Evolutionary conservation across 2,329 filamentous ascomycete genomes (phyloP), one percentile per base, ranked within the genome.

Genomic region (Ramularia endophylla): DNA sequence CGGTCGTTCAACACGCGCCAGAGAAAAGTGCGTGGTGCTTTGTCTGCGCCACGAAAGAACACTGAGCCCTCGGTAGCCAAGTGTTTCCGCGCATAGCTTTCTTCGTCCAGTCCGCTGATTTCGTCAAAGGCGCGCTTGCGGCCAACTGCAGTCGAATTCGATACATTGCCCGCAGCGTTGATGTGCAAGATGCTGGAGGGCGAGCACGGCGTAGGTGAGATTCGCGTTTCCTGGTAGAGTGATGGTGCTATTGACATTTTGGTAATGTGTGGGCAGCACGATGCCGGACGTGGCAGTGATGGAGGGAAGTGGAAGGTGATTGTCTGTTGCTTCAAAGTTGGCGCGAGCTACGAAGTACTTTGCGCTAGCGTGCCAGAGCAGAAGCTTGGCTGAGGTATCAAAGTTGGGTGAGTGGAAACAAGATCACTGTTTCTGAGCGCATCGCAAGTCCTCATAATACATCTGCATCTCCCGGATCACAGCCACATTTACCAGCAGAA

Each of bases 1-100:
- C 81, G 80, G 56, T 87, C 80, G 58, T 94, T 84, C 46, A 95
- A 68, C 28, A 97, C 75, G 54, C 90, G 80, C 92, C 92, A 98
- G 35, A 95, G 74, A 60, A 97, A 94, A 64, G 80, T 87, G 59
- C 85, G 81, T 28, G 92, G 92, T 50, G 83, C 81, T 50, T 77
- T 72, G 58, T 84, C 79, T 62, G 83, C 77, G 62, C 78, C 77
- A 41, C 92, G 81, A 65, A 94, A 88, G 69, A 87, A 95, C 41
- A 97, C 75, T 2, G 87, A 87, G 19, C 87, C 83, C 22, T 88
- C 78, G 2, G 74, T 81, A 18, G 90, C 87, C 39, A 95, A 70
- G 59, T 85, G 78, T 49, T 78, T 81, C 46, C 76, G 71, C 51
- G 81, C 78, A 59, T 94, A 95, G 8, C 76, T 70, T 41, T 78